Evolutionary conservation across 495 filamentous ascomycete genomes (phyloP).

Genomic region (Rostrohypoxylon terebratum): DNA sequence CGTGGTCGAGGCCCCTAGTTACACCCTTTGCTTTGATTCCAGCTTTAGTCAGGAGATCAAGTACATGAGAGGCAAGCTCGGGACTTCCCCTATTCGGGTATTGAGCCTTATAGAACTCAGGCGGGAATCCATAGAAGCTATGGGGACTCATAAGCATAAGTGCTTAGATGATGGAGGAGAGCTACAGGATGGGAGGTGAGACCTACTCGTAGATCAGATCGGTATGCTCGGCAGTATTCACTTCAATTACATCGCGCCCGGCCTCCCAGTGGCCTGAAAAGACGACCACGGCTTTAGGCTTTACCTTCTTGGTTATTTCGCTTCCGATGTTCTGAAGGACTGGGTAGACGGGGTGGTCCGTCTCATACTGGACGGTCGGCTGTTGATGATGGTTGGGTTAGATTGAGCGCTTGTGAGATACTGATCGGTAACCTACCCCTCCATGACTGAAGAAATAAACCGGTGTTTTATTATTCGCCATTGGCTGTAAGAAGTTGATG

Average conservation of each 20-base stretch:
- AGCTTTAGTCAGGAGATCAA: conserved; percentile 66
- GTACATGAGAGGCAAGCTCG: conserved; percentile 72
- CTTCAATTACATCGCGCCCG: conserved; percentile 67
- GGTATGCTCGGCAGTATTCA: conserved; percentile 76
- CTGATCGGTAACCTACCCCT: conserved; percentile 65
- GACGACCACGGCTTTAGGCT: conserved; percentile 84
- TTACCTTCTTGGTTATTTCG: conserved; percentile 84
- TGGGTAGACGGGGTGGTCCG: conserved; percentile 78
- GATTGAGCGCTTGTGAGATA: not conserved
- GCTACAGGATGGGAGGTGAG: conserved; percentile 24
- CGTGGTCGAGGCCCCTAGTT: conserved; percentile 81
- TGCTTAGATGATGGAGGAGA: not conserved
- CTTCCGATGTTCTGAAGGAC: conserved; percentile 74
- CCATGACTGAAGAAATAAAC: conserved; percentile 86
- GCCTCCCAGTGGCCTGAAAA: conserved; percentile 91
- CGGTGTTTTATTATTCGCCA: conserved; percentile 61
- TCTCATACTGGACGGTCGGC: conserved; percentile 81
- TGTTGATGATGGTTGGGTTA: conserved; percentile 44
- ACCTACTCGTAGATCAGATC: conserved; percentile 85
- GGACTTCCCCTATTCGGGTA: conserved; percentile 77
- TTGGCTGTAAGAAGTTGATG: conserved; percentile 17
- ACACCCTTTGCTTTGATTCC: conserved; percentile 74
- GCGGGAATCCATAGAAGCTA: conserved; percentile 84
- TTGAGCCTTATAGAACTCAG: conserved; percentile 68
- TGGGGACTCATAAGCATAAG: conserved; percentile 23